Conservation (phyloP, 140 eudicot species). For the Cichorium intybus region DNA sequence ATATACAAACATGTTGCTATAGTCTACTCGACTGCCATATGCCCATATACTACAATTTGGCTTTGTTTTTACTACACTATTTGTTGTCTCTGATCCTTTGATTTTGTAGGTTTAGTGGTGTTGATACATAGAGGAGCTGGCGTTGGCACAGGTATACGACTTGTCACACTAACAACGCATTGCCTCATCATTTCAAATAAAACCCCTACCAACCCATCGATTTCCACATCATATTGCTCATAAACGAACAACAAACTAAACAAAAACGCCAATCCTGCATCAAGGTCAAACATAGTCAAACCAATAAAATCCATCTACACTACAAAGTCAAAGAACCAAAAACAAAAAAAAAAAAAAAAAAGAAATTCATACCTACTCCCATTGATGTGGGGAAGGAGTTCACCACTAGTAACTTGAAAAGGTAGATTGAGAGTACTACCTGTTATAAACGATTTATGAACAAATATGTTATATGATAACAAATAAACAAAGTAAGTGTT, state of each 20-base stretch:
- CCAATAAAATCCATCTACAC: neutral
- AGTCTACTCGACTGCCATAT: neutral
- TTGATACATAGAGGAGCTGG: conserved; percentile 38
- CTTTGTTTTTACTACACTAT: neutral
- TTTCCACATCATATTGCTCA: conserved; percentile 80
- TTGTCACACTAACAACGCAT: conserved; percentile 21
- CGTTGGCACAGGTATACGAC: conserved; percentile 38
- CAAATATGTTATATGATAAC: neutral
- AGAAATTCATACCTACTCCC: conserved; percentile 58
- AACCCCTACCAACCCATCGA: conserved; percentile 46
- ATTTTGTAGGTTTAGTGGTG: conserved; percentile 20
- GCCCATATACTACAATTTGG: too few species aligned
- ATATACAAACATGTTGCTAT: conserved; percentile 8
- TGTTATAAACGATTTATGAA: conserved; percentile 19
- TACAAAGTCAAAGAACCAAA: conserved; percentile 1
- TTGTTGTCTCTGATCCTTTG: conserved; percentile 20
- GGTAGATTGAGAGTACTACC: conserved; percentile 49
- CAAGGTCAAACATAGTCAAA: neutral
- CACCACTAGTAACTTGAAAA: conserved; percentile 54
- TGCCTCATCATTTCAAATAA: conserved; percentile 30
- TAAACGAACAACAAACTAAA: conserved; percentile 64
- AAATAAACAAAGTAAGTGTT: neutral
- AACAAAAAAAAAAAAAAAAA: neutral
- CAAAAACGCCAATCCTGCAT: conserved; percentile 68
- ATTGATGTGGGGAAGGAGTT: conserved; percentile 49